These are phyloP conservation scores for Gaultheria prostrata DNA, from an alignment of 148 eudicot genomes.

Conservation along the genomic window DNA sequence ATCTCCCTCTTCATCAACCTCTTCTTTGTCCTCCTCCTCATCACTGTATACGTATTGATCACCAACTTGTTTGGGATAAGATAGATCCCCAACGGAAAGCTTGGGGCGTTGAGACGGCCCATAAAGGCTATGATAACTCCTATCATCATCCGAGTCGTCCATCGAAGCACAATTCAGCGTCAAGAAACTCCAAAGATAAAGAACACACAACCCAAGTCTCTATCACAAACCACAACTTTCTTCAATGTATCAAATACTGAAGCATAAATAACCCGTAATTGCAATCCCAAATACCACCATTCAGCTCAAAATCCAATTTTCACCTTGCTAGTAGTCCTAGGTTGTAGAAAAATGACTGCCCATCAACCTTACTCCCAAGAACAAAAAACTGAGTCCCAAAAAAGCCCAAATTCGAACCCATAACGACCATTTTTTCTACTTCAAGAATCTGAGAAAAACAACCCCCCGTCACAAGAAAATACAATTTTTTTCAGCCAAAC, in stretches of 20 bases:
- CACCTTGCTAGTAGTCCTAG: neutral
- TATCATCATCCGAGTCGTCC: conserved; percentile 52
- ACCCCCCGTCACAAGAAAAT: neutral
- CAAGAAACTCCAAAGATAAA: neutral
- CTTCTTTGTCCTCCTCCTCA: conserved; percentile 36
- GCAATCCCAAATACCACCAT: neutral
- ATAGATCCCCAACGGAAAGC: conserved; percentile 23
- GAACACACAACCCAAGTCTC: conserved; percentile 7
- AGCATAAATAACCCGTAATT: neutral
- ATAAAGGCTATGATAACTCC: conserved; percentile 30
- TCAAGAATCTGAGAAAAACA: conserved; percentile 13
- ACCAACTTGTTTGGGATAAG: conserved; percentile 21
- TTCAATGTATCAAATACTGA: neutral
- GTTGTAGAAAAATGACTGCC: neutral
- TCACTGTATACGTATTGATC: conserved; percentile 5
- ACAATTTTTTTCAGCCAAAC: neutral
- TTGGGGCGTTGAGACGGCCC: conserved; percentile 34
- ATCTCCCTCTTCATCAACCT: conserved; percentile 36
- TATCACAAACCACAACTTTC: neutral
- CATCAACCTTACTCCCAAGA: neutral
- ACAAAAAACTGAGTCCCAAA: neutral
- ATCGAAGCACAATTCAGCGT: conserved; percentile 21
- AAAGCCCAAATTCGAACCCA: neutral
- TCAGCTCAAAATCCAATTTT: neutral
- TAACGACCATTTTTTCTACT: neutral